Conservation (phyloP, 1,284 basidiomycete species). For the Cutaneotrichosporon sp. region DNA sequence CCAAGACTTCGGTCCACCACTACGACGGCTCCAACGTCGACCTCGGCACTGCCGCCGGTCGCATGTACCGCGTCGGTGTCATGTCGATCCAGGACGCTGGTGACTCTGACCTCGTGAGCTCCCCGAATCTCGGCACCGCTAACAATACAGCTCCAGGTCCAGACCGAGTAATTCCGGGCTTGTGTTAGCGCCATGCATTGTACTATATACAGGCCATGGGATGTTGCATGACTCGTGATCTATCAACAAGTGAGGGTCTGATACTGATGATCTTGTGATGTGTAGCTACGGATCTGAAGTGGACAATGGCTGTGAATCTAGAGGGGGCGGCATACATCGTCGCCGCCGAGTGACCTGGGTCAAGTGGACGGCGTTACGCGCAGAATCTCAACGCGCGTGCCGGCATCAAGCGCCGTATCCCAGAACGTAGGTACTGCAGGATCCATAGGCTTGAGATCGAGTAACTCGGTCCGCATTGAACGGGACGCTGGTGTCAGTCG, state of each 20-base stretch:
- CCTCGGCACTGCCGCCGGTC: conserved; percentile 97
- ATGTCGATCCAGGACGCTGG: conserved; percentile 97
- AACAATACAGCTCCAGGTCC: conserved; percentile 35
- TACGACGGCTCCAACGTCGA: conserved; percentile 95
- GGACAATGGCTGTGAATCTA: too few relatives aligned
- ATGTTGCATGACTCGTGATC: conserved; percentile 1
- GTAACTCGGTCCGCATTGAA: background rate
- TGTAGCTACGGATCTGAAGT: too few relatives aligned
- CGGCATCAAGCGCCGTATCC: conserved; percentile 40
- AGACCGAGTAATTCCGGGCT: conserved; percentile 32
- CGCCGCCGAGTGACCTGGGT: too few relatives aligned
- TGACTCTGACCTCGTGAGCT: conserved; percentile 80
- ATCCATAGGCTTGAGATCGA: conserved; percentile 28
- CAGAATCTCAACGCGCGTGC: conserved; percentile 34
- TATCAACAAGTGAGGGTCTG: too few relatives aligned
- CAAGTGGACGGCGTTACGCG: conserved; percentile 21
- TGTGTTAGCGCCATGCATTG: conserved; percentile 4
- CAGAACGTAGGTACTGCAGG: conserved; percentile 33
- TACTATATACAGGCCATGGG: background rate
- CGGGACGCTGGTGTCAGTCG: conserved; percentile 3
- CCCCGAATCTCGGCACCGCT: too few relatives aligned
- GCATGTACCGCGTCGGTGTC: conserved; percentile 98
- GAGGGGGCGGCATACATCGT: too few relatives aligned
- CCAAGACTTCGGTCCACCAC: conserved; percentile 95
- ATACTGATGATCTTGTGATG: background rate